These are phyloP conservation scores for Rhinocladiella mackenziei DNA, from an alignment of 2,329 filamentous ascomycete species.

Conservation along the genomic window DNA sequence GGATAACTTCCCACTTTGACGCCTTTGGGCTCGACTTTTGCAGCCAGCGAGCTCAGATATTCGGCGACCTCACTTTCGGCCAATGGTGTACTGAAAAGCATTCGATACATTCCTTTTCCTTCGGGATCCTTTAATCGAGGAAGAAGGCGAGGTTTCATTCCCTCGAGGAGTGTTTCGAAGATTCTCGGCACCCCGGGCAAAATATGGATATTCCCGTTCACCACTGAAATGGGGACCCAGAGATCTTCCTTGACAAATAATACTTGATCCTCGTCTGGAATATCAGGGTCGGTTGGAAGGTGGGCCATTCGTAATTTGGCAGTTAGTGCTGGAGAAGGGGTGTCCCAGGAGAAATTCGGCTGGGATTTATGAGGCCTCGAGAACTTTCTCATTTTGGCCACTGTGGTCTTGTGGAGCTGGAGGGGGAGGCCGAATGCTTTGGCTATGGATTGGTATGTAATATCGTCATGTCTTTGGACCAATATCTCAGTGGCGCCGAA, in stretches of 20 bases:
- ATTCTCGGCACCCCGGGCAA: slow-evolving; percentile 83
- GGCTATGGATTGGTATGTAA: slow-evolving; percentile 91
- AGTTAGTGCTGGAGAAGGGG: slow-evolving; percentile 68
- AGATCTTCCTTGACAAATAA: slow-evolving; percentile 75
- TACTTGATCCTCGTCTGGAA: slow-evolving; percentile 65
- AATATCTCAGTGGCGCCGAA: background rate
- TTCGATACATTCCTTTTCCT: slow-evolving; percentile 71
- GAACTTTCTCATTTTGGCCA: slow-evolving; percentile 76
- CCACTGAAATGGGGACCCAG: slow-evolving; percentile 85
- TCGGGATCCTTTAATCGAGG: slow-evolving; percentile 74
- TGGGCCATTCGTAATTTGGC: slow-evolving; percentile 90
- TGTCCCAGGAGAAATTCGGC: slow-evolving; percentile 77
- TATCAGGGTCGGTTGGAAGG: slow-evolving; percentile 68
- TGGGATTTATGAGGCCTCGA: slow-evolving; percentile 70
- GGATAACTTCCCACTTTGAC: slow-evolving; percentile 96
- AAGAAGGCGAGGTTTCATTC: slow-evolving; percentile 66
- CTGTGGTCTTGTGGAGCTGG: slow-evolving; percentile 71
- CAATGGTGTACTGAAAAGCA: slow-evolving; percentile 82
- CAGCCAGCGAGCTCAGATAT: slow-evolving; percentile 76
- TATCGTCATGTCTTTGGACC: slow-evolving; percentile 77
- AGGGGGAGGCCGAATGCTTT: slow-evolving; percentile 78
- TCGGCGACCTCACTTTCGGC: slow-evolving; percentile 79
- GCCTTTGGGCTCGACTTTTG: slow-evolving; percentile 66
- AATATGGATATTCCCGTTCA: slow-evolving; percentile 92
- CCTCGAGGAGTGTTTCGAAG: slow-evolving; percentile 74